Evolutionary conservation across 805 yeast genomes (phyloP), one percentile per base, ranked within the genome.

Genomic region (Saturnispora bothae): DNA sequence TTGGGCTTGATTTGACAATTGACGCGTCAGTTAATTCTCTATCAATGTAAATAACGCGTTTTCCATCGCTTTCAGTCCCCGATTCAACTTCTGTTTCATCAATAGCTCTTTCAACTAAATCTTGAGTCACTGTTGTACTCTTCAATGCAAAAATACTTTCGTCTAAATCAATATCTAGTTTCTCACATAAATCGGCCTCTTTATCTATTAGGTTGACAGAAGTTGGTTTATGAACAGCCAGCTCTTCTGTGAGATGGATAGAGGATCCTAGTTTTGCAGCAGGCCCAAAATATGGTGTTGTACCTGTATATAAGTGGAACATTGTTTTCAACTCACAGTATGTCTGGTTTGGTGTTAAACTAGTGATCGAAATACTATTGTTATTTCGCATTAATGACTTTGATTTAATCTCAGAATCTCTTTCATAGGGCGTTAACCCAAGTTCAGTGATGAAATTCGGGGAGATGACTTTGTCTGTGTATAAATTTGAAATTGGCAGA

Each of bases 271-370:
- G 45, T 3, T 41, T 40, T 64, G 78, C 66, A 3, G 68, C 64
- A 3, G 43, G 46, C 4, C 68, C 68, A 17, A 55, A 54, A 23
- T 47, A 52, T 2, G 48, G 48, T 2, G 34, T 20, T 10, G 34
- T 40, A 5, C 66, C 58, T 16, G 66, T 59, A 46, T 70, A 80
- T 0, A 74, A 50, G 18, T 66, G 64, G 50, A 73, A 81, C 42
- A 68, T 64, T 15, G 60, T 64, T 29, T 74, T 59, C 33, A 81
- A 56, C 53, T 82, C 89, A 60, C 92, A 82, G 83, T 85, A 81
- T 13, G 66, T 56, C 23, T 69, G 63, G 14, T 31, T 31, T 0
- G 79, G 71, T 9, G 78, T 55, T 7, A 82, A 52, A 39, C 65
- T 69, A 0, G 88, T 78, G 4, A 80, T 85, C 1, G 76, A 69